Conservation (phyloP, 208 protist genomes). For the Strigomonas culicis region DNA sequence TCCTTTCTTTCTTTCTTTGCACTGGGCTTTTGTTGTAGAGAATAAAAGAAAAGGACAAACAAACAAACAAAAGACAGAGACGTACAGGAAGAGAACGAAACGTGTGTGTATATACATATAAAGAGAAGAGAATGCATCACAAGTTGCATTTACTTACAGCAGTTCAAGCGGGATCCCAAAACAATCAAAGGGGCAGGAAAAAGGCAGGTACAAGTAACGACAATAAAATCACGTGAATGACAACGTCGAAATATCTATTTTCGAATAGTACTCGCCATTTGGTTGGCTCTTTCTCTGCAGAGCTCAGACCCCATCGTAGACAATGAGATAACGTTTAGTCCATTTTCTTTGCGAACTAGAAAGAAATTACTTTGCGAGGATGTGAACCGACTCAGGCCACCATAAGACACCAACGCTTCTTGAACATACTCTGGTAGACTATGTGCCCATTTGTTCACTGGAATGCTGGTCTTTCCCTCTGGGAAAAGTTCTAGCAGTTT, state of each 20-base stretch:
- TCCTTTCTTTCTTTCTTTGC: no score
- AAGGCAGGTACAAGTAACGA: no score
- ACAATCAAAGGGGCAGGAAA: slow-evolving; percentile 75
- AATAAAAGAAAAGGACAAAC: slow-evolving; percentile 20
- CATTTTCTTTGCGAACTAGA: slow-evolving; percentile 59
- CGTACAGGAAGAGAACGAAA: no score
- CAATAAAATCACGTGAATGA: no score
- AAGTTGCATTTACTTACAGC: no score
- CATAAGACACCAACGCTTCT: slow-evolving; percentile 60
- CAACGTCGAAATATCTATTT: no score
- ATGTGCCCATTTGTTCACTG: slow-evolving; percentile 49
- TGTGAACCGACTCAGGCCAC: slow-evolving; percentile 50
- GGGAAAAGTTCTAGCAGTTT: slow-evolving; percentile 57
- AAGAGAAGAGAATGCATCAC: no score
- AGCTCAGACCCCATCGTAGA: slow-evolving; percentile 52
- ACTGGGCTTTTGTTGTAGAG: slow-evolving; percentile 39
- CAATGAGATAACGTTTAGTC: slow-evolving; percentile 47
- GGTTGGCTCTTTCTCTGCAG: slow-evolving; percentile 24
- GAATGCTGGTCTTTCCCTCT: slow-evolving; percentile 30
- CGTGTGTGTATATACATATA: no score
- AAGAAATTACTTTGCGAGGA: slow-evolving; percentile 70
- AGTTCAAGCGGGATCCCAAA: slow-evolving; percentile 62
- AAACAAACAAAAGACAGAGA: slow-evolving; percentile 7
- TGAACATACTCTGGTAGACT: slow-evolving; percentile 56
- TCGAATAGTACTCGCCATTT: no score